Evolutionary conservation across 1,284 basidiomycete genomes (phyloP).

Genomic region (Naganishia sp.): DNA sequence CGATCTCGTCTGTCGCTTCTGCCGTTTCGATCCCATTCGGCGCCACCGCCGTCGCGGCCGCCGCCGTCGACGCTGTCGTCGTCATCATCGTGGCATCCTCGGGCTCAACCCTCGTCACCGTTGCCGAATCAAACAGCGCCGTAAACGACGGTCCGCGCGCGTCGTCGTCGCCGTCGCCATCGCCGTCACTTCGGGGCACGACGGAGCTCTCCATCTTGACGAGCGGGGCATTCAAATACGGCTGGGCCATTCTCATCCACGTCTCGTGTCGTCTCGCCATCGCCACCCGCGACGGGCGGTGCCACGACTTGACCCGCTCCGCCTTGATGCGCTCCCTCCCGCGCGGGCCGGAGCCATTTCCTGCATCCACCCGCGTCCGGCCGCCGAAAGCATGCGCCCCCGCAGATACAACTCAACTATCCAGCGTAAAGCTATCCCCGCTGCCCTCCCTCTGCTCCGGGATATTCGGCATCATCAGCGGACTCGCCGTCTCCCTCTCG

Average conservation of each 20-base stretch:
- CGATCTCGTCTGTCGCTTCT: not conserved
- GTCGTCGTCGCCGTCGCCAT: not conserved
- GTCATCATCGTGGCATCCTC: not conserved
- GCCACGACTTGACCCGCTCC: not conserved
- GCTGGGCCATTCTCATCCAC: not conserved
- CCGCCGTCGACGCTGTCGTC: not conserved
- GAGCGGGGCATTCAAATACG: not conserved
- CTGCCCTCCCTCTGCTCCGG: constrained; percentile 6
- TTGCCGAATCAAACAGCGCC: constrained; percentile 16
- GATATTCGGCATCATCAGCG: constrained; percentile 18
- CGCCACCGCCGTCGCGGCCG: not conserved
- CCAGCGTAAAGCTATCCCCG: not conserved
- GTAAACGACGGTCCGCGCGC: constrained; percentile 5
- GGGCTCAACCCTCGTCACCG: not conserved
- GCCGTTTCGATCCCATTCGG: not conserved
- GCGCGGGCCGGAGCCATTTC: not conserved
- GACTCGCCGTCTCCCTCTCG: constrained; percentile 4
- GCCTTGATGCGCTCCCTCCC: not conserved
- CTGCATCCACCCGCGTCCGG: not conserved
- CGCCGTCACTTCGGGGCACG: not conserved
- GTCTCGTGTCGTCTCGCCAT: not conserved
- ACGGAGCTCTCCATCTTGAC: constrained; percentile 1
- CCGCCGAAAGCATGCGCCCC: no score
- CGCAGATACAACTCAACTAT: not conserved
- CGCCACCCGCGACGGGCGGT: no score